Evolutionary conservation across 2,329 filamentous ascomycete genomes (phyloP).

Genomic region (Hymenoscyphus fructigenus): DNA sequence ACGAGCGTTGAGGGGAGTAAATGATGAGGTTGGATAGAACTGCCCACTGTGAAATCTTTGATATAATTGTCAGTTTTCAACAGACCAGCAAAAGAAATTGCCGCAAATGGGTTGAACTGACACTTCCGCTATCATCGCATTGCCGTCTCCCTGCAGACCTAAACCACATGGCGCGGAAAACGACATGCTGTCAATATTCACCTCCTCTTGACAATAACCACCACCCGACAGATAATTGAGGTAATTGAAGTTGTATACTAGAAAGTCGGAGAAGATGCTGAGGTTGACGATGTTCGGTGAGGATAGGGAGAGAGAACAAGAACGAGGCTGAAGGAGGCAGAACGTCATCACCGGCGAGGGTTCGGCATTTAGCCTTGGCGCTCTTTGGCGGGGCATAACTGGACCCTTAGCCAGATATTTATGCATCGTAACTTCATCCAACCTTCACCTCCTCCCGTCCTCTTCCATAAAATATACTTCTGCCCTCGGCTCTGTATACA

Average conservation of each 20-base stretch:
- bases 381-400: background rate
- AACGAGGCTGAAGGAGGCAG: background rate
- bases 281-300: background rate
- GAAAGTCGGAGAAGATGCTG: background rate
- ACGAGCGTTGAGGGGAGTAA: conserved; percentile 26
- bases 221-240: background rate
- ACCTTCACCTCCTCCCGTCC: background rate
- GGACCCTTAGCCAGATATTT: background rate
- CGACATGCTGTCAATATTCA: background rate
- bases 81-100: background rate
- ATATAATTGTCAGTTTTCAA: conserved; percentile 7
- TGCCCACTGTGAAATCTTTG: background rate
- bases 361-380: background rate
- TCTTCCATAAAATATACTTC: no score
- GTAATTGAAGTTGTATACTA: background rate
- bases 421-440: background rate
- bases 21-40: conserved; percentile 18
- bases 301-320: background rate
- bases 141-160: background rate
- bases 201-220: background rate
- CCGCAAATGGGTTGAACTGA: background rate
- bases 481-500: no score
- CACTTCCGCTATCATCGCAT: background rate
- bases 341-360: background rate
- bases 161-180: background rate